phyloP scores from a whole-genome alignment of 495 filamentous ascomycete genomes.

The Penicillium steckii region DNA sequence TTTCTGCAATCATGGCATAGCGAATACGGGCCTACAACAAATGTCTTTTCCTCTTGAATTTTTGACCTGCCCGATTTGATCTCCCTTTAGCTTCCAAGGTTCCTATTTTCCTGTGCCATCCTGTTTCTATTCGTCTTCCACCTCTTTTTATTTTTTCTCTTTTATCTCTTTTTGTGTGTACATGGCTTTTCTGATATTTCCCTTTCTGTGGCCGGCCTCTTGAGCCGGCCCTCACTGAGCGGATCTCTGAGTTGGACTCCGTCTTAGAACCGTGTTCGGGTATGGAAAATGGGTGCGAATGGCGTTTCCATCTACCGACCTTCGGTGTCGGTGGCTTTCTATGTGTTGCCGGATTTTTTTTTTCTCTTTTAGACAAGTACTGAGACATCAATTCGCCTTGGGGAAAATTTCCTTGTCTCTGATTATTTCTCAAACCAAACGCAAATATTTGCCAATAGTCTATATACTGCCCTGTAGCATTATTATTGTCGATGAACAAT shows the following conservation, averaged over 20 bases:
- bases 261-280: constrained; percentile 50
- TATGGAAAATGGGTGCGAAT: constrained; percentile 51
- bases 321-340: constrained; percentile 34
- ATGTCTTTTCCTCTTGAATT: constrained; percentile 27
- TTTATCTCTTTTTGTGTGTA: constrained; percentile 42
- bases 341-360: constrained; percentile 30
- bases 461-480: not conserved
- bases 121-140: not conserved
- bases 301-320: constrained; percentile 46
- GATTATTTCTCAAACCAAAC: not conserved
- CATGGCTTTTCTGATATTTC: constrained; percentile 47
- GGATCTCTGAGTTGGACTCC: constrained; percentile 41
- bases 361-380: constrained; percentile 23
- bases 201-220: constrained; percentile 30
- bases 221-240: constrained; percentile 28
- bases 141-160: constrained; percentile 16
- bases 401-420: constrained; percentile 1
- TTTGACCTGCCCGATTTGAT: constrained; percentile 24
- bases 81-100: constrained; percentile 14
- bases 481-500: too few relatives aligned
- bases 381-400: constrained; percentile 26
- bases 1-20: constrained; percentile 42
- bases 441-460: not conserved
- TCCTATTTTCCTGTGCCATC: constrained; percentile 13
- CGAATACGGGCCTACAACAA: constrained; percentile 42